A percentile compares a stretch with the other conserved stretches of the same genome.
Conservation (phyloP, 1,139 yeast species). For the Zygosaccharomyces sapae region DNA sequence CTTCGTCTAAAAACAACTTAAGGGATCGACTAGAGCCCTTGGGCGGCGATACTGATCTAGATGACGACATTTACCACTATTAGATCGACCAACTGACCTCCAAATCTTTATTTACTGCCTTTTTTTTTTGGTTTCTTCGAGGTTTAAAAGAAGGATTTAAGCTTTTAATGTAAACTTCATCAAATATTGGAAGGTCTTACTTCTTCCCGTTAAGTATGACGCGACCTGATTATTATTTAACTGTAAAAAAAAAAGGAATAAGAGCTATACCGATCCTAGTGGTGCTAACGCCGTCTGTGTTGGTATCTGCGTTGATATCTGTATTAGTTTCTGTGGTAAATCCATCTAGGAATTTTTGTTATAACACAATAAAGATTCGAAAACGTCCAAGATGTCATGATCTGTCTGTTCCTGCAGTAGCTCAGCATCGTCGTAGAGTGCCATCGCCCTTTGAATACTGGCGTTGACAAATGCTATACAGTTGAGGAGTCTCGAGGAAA, state of each 20-base stretch:
- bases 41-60: constrained; percentile 18
- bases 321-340: neutral
- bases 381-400: constrained; percentile 18
- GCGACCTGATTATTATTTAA: constrained; percentile 1
- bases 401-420: constrained; percentile 12
- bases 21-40: constrained; percentile 4
- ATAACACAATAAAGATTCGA: constrained; percentile 18
- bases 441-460: constrained; percentile 24
- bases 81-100: neutral
- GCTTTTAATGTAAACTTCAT: neutral
- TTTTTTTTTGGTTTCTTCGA: neutral
- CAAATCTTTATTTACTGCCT: neutral
- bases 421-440: constrained; percentile 22
- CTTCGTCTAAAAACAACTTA: constrained; percentile 44
- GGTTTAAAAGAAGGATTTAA: neutral
- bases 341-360: constrained; percentile 3
- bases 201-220: constrained; percentile 2
- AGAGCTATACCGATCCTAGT: neutral
- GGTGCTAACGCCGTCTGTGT: neutral
- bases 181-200: neutral
- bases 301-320: neutral
- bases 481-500: constrained; percentile 23
- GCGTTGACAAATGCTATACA: constrained; percentile 25
- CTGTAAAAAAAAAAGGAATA: neutral
- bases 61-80: constrained; percentile 7